Conservation (phyloP, 192 early-diverging fungal species). For the Irineochytrium annulatum region DNA sequence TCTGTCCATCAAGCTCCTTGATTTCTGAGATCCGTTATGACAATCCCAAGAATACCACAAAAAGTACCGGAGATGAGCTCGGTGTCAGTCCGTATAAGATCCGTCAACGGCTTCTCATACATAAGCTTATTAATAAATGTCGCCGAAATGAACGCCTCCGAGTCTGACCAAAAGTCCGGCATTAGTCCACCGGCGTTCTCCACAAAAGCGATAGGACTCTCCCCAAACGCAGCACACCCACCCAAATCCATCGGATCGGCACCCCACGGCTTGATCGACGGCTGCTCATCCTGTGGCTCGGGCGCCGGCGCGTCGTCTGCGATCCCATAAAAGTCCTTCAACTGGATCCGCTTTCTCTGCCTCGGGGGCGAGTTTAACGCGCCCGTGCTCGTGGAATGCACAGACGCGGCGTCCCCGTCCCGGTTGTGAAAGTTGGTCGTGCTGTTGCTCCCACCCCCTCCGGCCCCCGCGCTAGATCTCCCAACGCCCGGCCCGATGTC, state of each 20-base stretch:
- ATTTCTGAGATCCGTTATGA: conserved; percentile 47
- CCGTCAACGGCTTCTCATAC: conserved; percentile 60
- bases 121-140: conserved; percentile 74
- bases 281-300: conserved; percentile 2
- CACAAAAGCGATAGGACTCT: not conserved
- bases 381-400: too few species aligned
- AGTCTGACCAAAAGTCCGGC: conserved; percentile 40
- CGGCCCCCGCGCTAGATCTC: too few species aligned
- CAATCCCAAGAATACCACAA: conserved; percentile 2
- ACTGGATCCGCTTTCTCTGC: conserved; percentile 3
- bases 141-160: conserved; percentile 66
- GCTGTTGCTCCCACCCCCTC: too few species aligned
- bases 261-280: conserved; percentile 31
- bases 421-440: too few species aligned
- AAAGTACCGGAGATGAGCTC: conserved; percentile 62
- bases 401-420: too few species aligned
- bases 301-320: not conserved
- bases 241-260: conserved; percentile 70
- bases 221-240: conserved; percentile 17
- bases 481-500: too few species aligned
- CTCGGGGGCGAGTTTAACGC: too few species aligned
- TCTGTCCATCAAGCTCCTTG: conserved; percentile 86
- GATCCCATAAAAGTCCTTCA: conserved; percentile 8
- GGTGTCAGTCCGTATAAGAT: conserved; percentile 71
- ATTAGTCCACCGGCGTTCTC: not conserved